Conservation (phyloP, 2,329 filamentous ascomycete genomes). For the Cladosporium sp. region DNA sequence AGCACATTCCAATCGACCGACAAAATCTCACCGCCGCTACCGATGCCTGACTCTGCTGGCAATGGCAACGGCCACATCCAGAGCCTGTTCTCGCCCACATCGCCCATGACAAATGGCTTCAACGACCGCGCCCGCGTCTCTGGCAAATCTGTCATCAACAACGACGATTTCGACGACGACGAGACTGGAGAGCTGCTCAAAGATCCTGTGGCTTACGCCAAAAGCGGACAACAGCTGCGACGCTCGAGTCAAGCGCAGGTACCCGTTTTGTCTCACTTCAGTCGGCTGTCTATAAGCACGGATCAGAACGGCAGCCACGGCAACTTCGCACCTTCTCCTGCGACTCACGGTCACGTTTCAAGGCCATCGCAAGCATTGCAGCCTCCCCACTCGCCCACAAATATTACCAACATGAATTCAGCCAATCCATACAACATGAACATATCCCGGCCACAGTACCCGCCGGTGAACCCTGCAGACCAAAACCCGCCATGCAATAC, state of each 20-base stretch:
- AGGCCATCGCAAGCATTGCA: slow-evolving; percentile 40
- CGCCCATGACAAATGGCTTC: slow-evolving; percentile 67
- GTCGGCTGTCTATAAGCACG: slow-evolving; percentile 68
- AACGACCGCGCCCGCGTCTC: slow-evolving; percentile 57
- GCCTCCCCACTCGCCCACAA: slow-evolving; percentile 47
- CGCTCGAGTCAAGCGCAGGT: slow-evolving; percentile 69
- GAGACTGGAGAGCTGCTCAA: slow-evolving; percentile 69
- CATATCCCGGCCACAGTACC: slow-evolving; percentile 65
- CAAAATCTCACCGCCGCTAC: slow-evolving; percentile 55
- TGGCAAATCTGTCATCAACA: slow-evolving; percentile 69
- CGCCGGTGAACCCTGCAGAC: slow-evolving; percentile 87
- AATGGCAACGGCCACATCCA: slow-evolving; percentile 52
- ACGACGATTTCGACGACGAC: slow-evolving; percentile 61
- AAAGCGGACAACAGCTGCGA: slow-evolving; percentile 58
- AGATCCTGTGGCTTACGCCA: slow-evolving; percentile 68
- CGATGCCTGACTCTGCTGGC: slow-evolving; percentile 44
- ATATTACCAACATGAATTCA: slow-evolving; percentile 47
- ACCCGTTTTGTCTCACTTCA: slow-evolving; percentile 61
- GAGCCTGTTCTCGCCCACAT: slow-evolving; percentile 67
- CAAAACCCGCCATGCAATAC: slow-evolving; percentile 98
- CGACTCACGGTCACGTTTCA: slow-evolving; percentile 30
- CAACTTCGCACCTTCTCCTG: slow-evolving; percentile 50
- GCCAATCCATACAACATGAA: slow-evolving; percentile 52
- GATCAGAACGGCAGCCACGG: slow-evolving; percentile 34
- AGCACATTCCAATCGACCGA: slow-evolving; percentile 59